Conservation (phyloP, 495 filamentous ascomycete genomes). For the Copromyces sp. region DNA sequence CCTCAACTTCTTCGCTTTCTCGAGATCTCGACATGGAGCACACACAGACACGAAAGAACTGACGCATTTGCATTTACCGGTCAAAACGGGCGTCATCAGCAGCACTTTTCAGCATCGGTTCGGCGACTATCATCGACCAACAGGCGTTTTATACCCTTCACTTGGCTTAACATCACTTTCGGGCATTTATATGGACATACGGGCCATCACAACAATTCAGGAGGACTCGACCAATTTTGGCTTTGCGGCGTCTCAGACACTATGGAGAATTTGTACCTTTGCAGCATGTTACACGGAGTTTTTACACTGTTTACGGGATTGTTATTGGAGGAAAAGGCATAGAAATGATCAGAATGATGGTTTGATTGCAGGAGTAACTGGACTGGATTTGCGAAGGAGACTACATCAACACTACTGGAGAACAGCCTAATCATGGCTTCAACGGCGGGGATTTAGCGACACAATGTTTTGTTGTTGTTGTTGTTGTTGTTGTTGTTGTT, state of each 20-base stretch:
- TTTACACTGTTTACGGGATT: background rate
- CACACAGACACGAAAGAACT: background rate
- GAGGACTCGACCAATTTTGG: background rate
- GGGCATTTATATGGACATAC: background rate
- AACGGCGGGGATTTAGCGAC: background rate
- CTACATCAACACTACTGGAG: background rate
- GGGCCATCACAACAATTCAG: background rate
- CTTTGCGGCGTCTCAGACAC: background rate
- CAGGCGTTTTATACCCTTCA: constrained; percentile 4
- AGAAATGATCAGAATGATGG: background rate
- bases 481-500: background rate
- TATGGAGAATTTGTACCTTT: background rate
- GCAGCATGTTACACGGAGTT: background rate
- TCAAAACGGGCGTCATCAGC: background rate
- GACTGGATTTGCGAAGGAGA: background rate
- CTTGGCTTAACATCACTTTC: background rate
- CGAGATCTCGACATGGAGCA: background rate
- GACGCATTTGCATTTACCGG: background rate
- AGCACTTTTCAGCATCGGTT: background rate
- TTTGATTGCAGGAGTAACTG: background rate
- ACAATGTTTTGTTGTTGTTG: background rate
- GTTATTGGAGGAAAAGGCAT: background rate
- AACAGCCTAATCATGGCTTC: background rate
- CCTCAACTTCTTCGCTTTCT: background rate
- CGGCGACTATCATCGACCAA: background rate